phyloP scores from a whole-genome alignment of 2,329 filamentous ascomycete genomes.

The Microsporum ferrugineum region DNA sequence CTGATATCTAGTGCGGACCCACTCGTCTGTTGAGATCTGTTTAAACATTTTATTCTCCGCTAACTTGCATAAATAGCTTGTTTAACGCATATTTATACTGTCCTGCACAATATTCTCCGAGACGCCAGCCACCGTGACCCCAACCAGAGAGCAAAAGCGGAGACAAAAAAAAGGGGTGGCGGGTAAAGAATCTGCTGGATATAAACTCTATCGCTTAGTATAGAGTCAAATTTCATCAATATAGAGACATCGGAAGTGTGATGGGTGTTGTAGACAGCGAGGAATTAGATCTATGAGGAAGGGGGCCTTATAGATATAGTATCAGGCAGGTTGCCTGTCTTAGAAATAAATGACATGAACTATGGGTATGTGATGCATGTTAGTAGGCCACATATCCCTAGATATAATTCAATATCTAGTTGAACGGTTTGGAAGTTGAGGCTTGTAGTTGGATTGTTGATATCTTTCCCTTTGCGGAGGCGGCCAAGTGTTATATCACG shows the following conservation, averaged over 20 bases:
- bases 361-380: neutral
- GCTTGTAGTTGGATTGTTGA: neutral
- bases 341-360: neutral
- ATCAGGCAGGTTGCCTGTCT: neutral
- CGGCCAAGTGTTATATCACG: neutral
- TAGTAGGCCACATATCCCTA: neutral
- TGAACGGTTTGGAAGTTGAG: neutral
- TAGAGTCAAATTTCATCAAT: too few species aligned
- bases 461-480: neutral
- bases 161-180: neutral
- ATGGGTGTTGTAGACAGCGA: neutral
- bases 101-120: neutral
- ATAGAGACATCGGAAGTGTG: neutral
- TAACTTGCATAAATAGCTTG: neutral
- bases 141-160: neutral
- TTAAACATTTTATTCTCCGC: neutral
- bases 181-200: neutral
- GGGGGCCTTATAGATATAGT: neutral
- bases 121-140: neutral
- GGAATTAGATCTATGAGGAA: neutral
- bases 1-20: neutral
- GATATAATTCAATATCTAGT: neutral
- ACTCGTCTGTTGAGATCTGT: neutral
- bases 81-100: neutral
- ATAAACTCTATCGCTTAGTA: neutral